Conservation (phyloP, 2,329 filamentous ascomycete genomes). For the Exophiala xenobiotica region DNA sequence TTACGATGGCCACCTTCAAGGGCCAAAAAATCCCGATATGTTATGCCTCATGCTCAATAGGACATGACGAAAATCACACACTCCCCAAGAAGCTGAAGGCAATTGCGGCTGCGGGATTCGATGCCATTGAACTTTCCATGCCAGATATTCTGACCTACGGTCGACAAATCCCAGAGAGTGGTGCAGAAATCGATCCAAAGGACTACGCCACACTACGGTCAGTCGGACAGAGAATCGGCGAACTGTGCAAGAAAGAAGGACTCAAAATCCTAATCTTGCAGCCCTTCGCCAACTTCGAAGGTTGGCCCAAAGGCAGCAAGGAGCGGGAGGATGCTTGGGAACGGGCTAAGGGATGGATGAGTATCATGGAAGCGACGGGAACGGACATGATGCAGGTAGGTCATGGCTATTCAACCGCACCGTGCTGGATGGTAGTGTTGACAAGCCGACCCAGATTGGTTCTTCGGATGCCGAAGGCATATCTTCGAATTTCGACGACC, state of each 20-base stretch:
- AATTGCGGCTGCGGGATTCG: slow-evolving; percentile 48
- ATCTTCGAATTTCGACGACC: slow-evolving; percentile 47
- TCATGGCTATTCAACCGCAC: too few relatives aligned
- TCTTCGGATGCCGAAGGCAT: slow-evolving; percentile 65
- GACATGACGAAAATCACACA: slow-evolving; percentile 35
- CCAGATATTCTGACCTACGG: slow-evolving; percentile 69
- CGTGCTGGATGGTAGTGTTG: not conserved
- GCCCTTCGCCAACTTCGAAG: slow-evolving; percentile 75
- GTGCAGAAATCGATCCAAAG: slow-evolving; percentile 53
- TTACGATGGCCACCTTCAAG: slow-evolving; percentile 19
- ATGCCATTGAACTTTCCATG: slow-evolving; percentile 71
- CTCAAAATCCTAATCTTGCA: slow-evolving; percentile 70
- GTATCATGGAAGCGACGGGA: slow-evolving; percentile 68
- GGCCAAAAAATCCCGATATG: slow-evolving; percentile 37
- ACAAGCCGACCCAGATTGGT: slow-evolving; percentile 46
- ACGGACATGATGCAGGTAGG: slow-evolving; percentile 69
- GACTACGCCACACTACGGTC: slow-evolving; percentile 60
- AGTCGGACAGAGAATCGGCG: slow-evolving; percentile 56
- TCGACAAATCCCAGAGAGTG: slow-evolving; percentile 43
- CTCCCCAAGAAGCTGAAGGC: slow-evolving; percentile 42
- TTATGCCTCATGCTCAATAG: slow-evolving; percentile 47
- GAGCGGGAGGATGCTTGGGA: slow-evolving; percentile 63
- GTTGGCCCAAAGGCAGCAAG: slow-evolving; percentile 60
- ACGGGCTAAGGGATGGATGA: slow-evolving; percentile 65
- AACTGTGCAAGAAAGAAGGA: slow-evolving; percentile 53